Base-by-base conservation (phyloP, 805 yeast species). In the Zygosaccharomyces pseudorouxii region DNA sequence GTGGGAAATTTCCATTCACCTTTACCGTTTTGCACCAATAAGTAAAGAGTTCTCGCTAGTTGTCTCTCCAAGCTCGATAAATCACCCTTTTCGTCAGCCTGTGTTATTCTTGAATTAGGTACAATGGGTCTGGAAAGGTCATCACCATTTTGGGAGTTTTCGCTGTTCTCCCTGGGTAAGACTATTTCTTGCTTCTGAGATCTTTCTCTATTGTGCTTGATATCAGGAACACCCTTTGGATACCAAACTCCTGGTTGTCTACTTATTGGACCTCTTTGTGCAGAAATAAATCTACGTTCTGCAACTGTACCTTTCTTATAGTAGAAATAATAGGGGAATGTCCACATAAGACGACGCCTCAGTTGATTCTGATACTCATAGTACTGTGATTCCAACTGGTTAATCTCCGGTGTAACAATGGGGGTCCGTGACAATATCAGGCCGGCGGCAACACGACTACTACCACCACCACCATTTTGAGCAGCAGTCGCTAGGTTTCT, bases 331-430 rank as follows among this genome's bases (percentile, higher is more conserved):
- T 84, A 82, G 4, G 99, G 98, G 68, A 93, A 93, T 0, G 98
- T 89, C 96, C 97, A 89, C 96, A 90, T 89, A 56, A 93, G 75
- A 59, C 98, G 78, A 62, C 82, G 82, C 74, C 89, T 90, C 47
- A 93, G 75, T 65, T 87, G 95, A 45, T 81, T 79, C 68, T 90
- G 96, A 66, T 93, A 93, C 46, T 80, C 73, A 64, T 85, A 87
- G 68, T 84, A 93, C 45, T 81, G 81, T 51, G 72, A 62, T 58
- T 89, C 97, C 57, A 92, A 84, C 48, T 74, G 78, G 8, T 84
- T 74, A 46, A 82, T 71, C 51, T 86, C 92, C 9, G 86, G 84
- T 2, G 96, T 87, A 41, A 93, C 80, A 31, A 93, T 75, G 25
- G 99, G 99, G 35, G 75, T 76, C 69, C 99, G 78, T 37, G 93